Conservation (phyloP, 176 grass and related monocot species). For the Echinochloa phyllopogon region DNA sequence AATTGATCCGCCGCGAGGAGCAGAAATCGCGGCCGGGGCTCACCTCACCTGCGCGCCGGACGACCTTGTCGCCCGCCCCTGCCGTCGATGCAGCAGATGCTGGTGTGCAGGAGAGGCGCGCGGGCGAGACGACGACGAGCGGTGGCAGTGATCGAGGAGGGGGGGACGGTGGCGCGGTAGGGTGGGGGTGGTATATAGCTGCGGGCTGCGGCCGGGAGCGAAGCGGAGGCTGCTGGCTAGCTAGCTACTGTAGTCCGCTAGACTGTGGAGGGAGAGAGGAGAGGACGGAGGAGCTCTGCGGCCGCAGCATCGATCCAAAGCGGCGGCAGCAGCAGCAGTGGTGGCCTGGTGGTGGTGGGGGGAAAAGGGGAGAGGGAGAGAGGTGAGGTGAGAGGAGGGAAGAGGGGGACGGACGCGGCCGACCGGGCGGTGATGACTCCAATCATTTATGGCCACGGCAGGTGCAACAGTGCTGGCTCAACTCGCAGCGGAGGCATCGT, state of each 20-base stretch:
- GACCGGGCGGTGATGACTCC: slow-evolving; percentile 30
- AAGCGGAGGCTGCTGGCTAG: background rate
- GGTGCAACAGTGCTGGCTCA: slow-evolving; percentile 26
- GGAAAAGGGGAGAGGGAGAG: background rate
- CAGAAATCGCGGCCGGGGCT: background rate
- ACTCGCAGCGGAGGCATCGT: background rate
- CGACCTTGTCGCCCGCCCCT: background rate
- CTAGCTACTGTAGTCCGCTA: background rate
- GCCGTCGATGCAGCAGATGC: background rate
- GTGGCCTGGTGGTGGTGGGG: background rate
- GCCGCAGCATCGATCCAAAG: background rate
- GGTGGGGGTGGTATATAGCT: slow-evolving; percentile 19
- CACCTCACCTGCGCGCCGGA: slow-evolving; percentile 29
- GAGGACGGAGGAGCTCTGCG: background rate
- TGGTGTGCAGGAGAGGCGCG: background rate
- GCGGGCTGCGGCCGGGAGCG: background rate
- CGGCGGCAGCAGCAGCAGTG: background rate
- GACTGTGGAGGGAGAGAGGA: slow-evolving; percentile 2
- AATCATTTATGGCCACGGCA: slow-evolving; percentile 42
- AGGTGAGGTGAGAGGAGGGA: background rate
- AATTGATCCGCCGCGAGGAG: background rate
- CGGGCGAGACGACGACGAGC: background rate
- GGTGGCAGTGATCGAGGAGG: background rate
- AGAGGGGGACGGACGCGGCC: background rate
- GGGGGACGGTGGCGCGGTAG: background rate